Conservation (phyloP, 2,329 filamentous ascomycete species). For the Knoxdaviesia proteae region DNA sequence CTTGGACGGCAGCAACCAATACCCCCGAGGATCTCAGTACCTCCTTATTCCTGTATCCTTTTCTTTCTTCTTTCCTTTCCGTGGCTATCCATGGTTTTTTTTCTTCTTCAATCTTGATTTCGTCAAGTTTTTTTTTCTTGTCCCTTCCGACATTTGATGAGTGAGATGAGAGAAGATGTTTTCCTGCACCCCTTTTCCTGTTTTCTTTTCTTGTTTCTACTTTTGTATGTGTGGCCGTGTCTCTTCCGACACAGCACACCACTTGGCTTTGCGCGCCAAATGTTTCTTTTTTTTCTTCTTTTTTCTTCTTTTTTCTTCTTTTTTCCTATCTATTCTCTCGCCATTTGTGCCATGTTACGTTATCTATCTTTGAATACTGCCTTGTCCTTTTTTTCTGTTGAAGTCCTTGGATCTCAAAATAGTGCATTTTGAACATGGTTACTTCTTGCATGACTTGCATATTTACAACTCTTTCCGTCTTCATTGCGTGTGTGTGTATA, state of each 20-base stretch:
- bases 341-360: background rate
- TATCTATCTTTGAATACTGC: background rate
- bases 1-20: too few species aligned
- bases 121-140: background rate
- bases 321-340: background rate
- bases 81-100: slow-evolving; percentile 2
- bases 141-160: background rate
- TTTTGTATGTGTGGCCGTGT: too few species aligned
- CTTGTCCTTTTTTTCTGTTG: background rate
- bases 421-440: background rate
- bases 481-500: too few species aligned
- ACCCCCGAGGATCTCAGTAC: too few species aligned
- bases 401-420: background rate
- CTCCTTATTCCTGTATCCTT: too few species aligned
- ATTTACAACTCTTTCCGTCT: too few species aligned
- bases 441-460: background rate
- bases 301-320: background rate
- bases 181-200: background rate
- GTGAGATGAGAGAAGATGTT: background rate
- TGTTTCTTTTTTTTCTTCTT: background rate
- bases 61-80: background rate
- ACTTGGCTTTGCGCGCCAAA: background rate
- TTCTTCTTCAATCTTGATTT: background rate
- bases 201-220: slow-evolving; percentile 1
- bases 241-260: too few species aligned